Evolutionary conservation across 345 rosid genomes (phyloP).

Genomic region (Clarkia xantiana): DNA sequence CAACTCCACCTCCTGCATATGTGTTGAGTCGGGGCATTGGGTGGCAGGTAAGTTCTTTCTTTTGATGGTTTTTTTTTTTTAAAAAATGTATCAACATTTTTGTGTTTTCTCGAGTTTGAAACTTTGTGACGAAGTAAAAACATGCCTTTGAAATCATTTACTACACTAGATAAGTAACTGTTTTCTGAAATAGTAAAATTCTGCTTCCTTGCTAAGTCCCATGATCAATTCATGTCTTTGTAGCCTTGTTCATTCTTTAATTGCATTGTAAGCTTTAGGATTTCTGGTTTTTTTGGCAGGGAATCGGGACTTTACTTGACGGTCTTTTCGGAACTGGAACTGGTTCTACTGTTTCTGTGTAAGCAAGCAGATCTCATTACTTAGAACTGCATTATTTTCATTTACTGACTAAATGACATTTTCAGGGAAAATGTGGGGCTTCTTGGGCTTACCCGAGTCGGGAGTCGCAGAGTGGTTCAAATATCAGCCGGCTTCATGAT

Average conservation of each 20-base stretch:
- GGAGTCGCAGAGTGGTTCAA: conserved; percentile 96
- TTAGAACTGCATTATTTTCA: neutral
- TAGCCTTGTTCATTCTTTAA: no score
- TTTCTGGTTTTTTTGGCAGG: conserved; percentile 53
- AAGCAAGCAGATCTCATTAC: conserved; percentile 14
- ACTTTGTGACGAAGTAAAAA: no score
- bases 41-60: conserved; percentile 61
- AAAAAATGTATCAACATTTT: no score
- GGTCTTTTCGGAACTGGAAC: conserved; percentile 93
- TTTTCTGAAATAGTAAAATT: no score
- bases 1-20: conserved; percentile 98
- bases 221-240: no score
- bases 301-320: conserved; percentile 75
- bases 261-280: no score
- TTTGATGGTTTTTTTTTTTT: no score
- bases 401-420: neutral
- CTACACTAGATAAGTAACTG: no score
- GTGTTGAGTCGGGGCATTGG: conserved; percentile 95
- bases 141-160: no score
- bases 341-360: conserved; percentile 91
- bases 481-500: conserved; percentile 96
- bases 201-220: no score
- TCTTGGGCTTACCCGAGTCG: conserved; percentile 87
- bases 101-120: no score
- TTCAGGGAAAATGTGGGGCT: conserved; percentile 92